A percentile compares a stretch with the other conserved stretches of the same genome.
These are phyloP conservation scores for Pseudotsuga menziesii DNA, from an alignment of 75 land plant genomes.

Conservation along the genomic window DNA sequence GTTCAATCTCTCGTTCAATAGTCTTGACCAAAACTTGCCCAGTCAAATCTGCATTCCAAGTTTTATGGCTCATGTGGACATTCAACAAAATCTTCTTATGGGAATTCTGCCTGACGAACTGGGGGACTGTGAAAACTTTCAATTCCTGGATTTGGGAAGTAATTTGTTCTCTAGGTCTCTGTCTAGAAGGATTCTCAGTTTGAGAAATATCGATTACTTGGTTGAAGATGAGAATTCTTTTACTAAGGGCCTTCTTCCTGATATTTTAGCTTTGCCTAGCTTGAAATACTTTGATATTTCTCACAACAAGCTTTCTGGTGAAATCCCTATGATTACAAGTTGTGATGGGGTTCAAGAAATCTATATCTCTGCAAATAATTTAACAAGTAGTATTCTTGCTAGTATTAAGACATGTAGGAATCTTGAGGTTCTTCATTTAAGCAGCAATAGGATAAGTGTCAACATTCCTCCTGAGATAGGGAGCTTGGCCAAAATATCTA, in stretches of 20 bases:
- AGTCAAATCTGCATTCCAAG: slow-evolving; percentile 33
- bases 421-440: slow-evolving; percentile 56
- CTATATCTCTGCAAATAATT: slow-evolving; percentile 62
- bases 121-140: slow-evolving; percentile 38
- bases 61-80: slow-evolving; percentile 29
- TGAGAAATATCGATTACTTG: slow-evolving; percentile 21
- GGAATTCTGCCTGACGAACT: slow-evolving; percentile 48
- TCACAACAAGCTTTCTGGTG: slow-evolving; percentile 44
- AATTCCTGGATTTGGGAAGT: slow-evolving; percentile 51
- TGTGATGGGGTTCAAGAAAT: slow-evolving; percentile 33
- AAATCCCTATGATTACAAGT: slow-evolving; percentile 25
- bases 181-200: slow-evolving; percentile 39
- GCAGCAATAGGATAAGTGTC: slow-evolving; percentile 56
- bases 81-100: slow-evolving; percentile 45
- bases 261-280: slow-evolving; percentile 13
- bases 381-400: slow-evolving; percentile 55
- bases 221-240: slow-evolving; percentile 13
- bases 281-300: slow-evolving; percentile 55
- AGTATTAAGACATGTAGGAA: slow-evolving; percentile 39
- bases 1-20: slow-evolving; percentile 55
- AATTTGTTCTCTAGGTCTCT: slow-evolving; percentile 58
- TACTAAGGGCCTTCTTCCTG: slow-evolving; percentile 13
- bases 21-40: slow-evolving; percentile 44
- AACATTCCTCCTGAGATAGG: slow-evolving; percentile 60
- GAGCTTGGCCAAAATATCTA: slow-evolving; percentile 29